phyloP scores from a whole-genome alignment of 495 filamentous ascomycete genomes.

The Penicillium lividum region DNA sequence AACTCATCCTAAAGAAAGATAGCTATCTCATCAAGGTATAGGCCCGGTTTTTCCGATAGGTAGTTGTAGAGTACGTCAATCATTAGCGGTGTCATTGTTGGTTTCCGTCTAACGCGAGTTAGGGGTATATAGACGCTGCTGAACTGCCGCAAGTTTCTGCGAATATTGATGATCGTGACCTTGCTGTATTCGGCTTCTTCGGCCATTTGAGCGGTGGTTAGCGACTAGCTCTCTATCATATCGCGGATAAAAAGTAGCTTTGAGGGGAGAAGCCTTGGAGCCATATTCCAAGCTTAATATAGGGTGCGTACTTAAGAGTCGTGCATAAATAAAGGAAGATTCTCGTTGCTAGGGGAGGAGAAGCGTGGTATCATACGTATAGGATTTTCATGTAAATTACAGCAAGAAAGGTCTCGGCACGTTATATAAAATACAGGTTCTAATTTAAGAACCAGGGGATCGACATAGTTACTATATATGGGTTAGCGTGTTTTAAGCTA shows the following conservation, averaged over 20 bases:
- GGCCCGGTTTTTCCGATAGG: not conserved
- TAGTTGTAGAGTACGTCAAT: not conserved
- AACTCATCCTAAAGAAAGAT: conserved; percentile 5
- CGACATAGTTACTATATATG: no score
- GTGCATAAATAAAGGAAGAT: no score
- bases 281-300: conserved; percentile 4
- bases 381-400: no score
- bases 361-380: no score
- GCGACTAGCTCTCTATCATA: conserved; percentile 14
- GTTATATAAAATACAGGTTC: no score
- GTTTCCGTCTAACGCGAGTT: conserved; percentile 3
- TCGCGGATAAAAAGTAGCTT: conserved; percentile 15
- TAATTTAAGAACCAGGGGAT: no score
- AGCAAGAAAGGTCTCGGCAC: no score
- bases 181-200: conserved; percentile 16
- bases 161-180: conserved; percentile 12
- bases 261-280: conserved; percentile 7
- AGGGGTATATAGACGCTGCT: conserved; percentile 1
- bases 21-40: conserved; percentile 4
- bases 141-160: conserved; percentile 9
- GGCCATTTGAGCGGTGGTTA: conserved; percentile 14
- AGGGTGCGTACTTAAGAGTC: no score
- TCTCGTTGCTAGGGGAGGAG: no score
- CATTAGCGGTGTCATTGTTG: conserved; percentile 1
- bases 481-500: no score